Evolutionary conservation across 345 rosid species (phyloP), one percentile per base, ranked within the genome.

Genomic region (Bruguiera gymnorhiza): DNA sequence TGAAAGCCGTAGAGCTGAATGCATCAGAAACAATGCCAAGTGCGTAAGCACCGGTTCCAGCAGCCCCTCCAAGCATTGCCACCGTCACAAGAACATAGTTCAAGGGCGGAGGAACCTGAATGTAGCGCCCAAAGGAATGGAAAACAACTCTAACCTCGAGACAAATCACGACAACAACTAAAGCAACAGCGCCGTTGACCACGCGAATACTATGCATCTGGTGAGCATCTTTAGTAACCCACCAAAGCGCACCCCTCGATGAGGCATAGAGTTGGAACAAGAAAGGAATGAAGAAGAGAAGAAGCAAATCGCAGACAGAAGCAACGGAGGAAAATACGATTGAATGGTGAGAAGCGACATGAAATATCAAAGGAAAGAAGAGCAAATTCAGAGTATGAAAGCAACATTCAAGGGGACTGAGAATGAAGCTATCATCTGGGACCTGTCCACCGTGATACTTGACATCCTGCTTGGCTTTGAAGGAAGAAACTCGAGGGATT

Each of bases 81-180:
- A 68, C 69, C 15, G 98, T 96, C 62, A 96, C 98, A 72, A 96
- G 85, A 70, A 95, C 81, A 82, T 92, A 95, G 68, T 86, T 96
- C 65, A 86, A 74, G 0, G 99, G 99, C 2, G 96, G 91, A 2
- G 97, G 98, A 58, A 96, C 93, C 80, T 96, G 99, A 76, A 96
- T 88, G 73, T 96, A 96, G 78, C 86, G 85, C 74, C 96, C 99
- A 77, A 92, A 96, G 2, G 99, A 90, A 64, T 83, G 97, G 80
- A 96, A 96, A 70, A 96, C 88, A 78, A 92, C 98, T 77, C 99
- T 86, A 72, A 90, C 74, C 91, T 96, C 99, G 83, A 96, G 87
- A 74, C 96, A 86, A 7, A 96, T 78, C 65, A 96, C 97, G 55
- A 89, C 82, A 63, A 90, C 83, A 70, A 92, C 85, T 85, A 90